Base-by-base conservation (phyloP, 2,329 filamentous ascomycete genomes). In the Xylariaceae sp. region DNA sequence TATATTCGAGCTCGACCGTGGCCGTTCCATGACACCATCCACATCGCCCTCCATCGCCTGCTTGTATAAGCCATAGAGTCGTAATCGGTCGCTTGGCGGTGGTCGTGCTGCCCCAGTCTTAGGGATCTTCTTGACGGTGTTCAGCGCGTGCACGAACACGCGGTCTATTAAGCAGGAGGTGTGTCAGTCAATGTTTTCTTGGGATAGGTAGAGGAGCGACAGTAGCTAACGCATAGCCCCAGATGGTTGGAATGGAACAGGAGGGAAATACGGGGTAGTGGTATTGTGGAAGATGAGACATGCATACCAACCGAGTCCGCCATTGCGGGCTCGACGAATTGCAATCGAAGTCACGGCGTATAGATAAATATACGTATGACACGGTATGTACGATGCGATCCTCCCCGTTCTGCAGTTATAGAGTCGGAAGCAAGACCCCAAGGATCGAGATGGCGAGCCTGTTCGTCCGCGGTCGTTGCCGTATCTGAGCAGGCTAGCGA, bases 41-140 rank as follows among this genome's bases (percentile, higher is more conserved):
- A 97, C 92, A 72, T 99, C 90, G 46, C 94, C 94, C 76, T 99
- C 92, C 94, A 97, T 97, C 58, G 91, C 91, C 73, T 99, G 94
- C 71, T 99, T 99, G 77, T 99, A 99, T 62, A 99, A 80, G 60
- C 94, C 94, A 86, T 99, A 99, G 58, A 99, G 87, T 54, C 88
- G 88, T 63, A 99, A 79, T 54, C 94, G 87, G 67, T 95, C 92
- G 57, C 81, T 77, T 2, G 91, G 83, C 45, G 94, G 94, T 43
- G 94, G 94, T 58, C 94, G 87, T 59, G 89, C 85, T 49, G 90
- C 90, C 59, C 94, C 92, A 16, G 92, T 96, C 68, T 94, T 92
- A 64, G 89, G 89, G 64, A 99, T 95, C 74, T 95, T 95, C 74
- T 96, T 96, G 66, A 99, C 92, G 21, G 94, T 97, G 75, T 96